Evolutionary conservation across 2,329 filamentous ascomycete species (phyloP).

Genomic region (Hypoxylon sp.): DNA sequence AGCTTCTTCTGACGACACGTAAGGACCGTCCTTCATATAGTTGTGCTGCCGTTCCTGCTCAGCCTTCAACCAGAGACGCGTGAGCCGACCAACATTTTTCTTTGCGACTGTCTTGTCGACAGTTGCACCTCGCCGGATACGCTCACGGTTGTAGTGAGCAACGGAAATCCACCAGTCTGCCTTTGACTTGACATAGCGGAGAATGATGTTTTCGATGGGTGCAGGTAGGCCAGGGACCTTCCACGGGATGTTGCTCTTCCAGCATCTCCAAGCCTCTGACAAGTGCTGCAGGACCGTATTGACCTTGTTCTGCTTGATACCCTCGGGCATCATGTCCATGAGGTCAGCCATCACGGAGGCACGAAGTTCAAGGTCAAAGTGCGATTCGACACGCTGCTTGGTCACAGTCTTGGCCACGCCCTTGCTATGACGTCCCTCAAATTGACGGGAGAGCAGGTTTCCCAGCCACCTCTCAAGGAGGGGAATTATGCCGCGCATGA

Average conservation of each 20-base stretch:
- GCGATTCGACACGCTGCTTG: constrained; percentile 97
- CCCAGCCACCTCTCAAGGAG: constrained; percentile 96
- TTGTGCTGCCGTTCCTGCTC: constrained; percentile 99
- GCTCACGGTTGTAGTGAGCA: constrained; percentile 97
- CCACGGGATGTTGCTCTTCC: constrained; percentile 99
- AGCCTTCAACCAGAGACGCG: constrained; percentile 94
- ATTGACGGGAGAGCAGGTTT: constrained; percentile 94
- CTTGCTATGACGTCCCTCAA: constrained; percentile 98
- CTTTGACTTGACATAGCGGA: constrained; percentile 98
- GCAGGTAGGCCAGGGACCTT: constrained; percentile 97
- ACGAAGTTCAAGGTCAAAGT: constrained; percentile 95
- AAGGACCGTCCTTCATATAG: constrained; percentile 98
- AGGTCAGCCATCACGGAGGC: constrained; percentile 98
- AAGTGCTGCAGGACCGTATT: constrained; percentile 97
- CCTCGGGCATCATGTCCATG: constrained; percentile 99
- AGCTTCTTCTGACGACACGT: constrained; percentile 97
- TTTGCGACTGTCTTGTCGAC: constrained; percentile 99
- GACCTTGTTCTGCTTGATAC: constrained; percentile 99
- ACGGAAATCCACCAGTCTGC: constrained; percentile 99
- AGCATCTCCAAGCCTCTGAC: constrained; percentile 98
- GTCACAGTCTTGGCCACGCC: constrained; percentile 99
- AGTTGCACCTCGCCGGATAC: constrained; percentile 93
- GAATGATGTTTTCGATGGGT: constrained; percentile 97
- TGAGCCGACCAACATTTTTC: constrained; percentile 96
- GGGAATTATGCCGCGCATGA: constrained; percentile 98